Base-by-base conservation (phyloP, 305 asterid genomes). In the Fraxinus ornus region DNA sequence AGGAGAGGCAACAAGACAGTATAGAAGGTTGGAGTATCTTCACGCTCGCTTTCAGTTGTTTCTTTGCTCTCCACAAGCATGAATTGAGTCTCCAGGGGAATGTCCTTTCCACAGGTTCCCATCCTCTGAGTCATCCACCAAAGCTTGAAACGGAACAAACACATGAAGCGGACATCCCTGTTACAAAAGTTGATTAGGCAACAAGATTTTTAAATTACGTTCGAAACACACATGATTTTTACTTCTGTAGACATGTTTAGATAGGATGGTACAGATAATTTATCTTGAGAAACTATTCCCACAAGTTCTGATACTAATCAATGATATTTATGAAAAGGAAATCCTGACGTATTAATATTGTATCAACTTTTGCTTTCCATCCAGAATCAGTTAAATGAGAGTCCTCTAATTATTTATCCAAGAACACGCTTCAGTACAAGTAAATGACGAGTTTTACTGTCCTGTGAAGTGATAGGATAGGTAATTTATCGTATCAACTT, bases 101-200 rank as follows among this genome's bases (percentile, higher is more conserved):
- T 87, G 39, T 94, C 98, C 89, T 88, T 88, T 66, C 99, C 99
- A 70, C 94, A 91, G 55, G 94, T 90, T 78, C 99, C 99, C 97
- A 93, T 93, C 83, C 97, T 86, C 66, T 96, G 99, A 82, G 99
- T 96, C 99, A 96, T 96, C 99, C 99, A 96, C 99, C 99, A 96
- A 24, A 96, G 94, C 92, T 96, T 96, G 90, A 96, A 96, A 44
- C 98, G 99, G 87, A 96, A 96, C 60, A 90, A 89, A 90, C 98
- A 96, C 98, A 93, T 86, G 88, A 96, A 96, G 13, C 95, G 97
- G 44, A 93, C 93, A 33, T 77, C 97, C 93, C 99, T 96, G 78
- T 77, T n/a, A 79, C 79, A 84, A 9, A 55, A 84, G 75, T 32
- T 77, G 78, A 79, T 7, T 52, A 47, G 30, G 47, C 70, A 19